phyloP scores from a whole-genome alignment of 2,329 filamentous ascomycete genomes.

The Ascochyta rabiei region DNA sequence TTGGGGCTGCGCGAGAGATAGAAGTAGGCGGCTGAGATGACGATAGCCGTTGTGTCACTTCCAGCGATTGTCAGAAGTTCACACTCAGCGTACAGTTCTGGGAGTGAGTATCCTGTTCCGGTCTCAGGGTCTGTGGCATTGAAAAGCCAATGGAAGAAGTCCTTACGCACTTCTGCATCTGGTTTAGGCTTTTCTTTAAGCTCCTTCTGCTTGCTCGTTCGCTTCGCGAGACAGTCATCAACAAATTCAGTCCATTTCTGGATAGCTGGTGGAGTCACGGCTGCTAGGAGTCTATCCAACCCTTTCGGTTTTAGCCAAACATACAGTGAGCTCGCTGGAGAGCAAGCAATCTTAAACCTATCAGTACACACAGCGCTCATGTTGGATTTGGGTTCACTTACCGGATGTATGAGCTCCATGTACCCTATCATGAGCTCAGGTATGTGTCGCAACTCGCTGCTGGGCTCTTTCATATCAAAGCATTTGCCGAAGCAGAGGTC shows the following conservation, averaged over 20 bases:
- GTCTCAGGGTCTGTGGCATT: constrained; percentile 50
- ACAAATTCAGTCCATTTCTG: constrained; percentile 19
- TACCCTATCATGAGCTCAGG: constrained; percentile 21
- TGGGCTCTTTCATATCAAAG: constrained; percentile 41
- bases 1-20: constrained; percentile 16
- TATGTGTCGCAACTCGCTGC: constrained; percentile 14
- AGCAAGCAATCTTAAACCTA: constrained; percentile 15
- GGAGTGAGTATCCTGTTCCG: constrained; percentile 36
- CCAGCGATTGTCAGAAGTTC: constrained; percentile 25
- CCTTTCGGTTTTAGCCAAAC: constrained; percentile 26
- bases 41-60: constrained; percentile 21
- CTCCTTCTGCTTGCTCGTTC: constrained; percentile 7
- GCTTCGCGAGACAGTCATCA: constrained; percentile 11
- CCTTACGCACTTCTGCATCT: constrained; percentile 32
- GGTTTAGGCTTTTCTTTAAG: constrained; percentile 7
- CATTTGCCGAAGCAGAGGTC: constrained; percentile 20
- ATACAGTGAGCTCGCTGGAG: constrained; percentile 16
- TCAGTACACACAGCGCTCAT: not conserved
- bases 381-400: constrained; percentile 2
- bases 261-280: constrained; percentile 15
- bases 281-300: constrained; percentile 16
- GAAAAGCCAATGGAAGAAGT: constrained; percentile 51
- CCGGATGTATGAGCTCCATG: constrained; percentile 20
- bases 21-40: constrained; percentile 19
- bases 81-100: constrained; percentile 45